Base-by-base conservation (phyloP, 768 basidiomycete species). In the Boletus reticuloceps region DNA sequence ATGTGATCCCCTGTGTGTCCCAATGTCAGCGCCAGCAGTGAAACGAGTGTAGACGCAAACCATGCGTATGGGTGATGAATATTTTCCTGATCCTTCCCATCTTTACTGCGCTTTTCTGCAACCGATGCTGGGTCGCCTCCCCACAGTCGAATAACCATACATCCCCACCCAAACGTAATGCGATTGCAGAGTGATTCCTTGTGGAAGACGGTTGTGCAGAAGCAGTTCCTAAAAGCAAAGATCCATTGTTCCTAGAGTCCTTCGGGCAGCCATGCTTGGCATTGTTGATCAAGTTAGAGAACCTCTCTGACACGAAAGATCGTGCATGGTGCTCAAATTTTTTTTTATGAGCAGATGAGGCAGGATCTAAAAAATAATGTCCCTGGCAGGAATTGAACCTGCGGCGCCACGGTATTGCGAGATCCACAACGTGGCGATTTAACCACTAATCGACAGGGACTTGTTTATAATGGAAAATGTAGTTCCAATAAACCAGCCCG, bases 1-100 rank as follows among this genome's bases (percentile, higher is more conserved):
- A 91, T 88, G 67, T 93, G 89, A 69, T 91, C 88, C 4, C 90
- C 90, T 91, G 64, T 32, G 8, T n/a, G 57, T 36, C 32, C 34
- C 34, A 25, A 34, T 25, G 27, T 53, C 41, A 58, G n/a, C 17
- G 31, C 37, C 12, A 25, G 48, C 19, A 19, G 22, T n/a, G 4
- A 39, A 17, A 47, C 12, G 40, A 44, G 48, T 12, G 12, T 4
- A 32, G 43, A 27, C 13, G 45, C 59, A 36, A 53, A 90, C 92
- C 91, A 72, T 94, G 93, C 1, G 88, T 88, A 72, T 95, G 93
- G 1, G 93, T 94, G 56, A 94, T 84, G 68, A 94, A 93, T 27
- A 95, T 82, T 69, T 91, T 92, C 55, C 81, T 79, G 46, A 94
- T 86, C 64, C 70, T 85, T 31, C 89, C 86, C 84, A 91, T 87